Evolutionary conservation across 257 asterid genomes (phyloP).

Genomic region (Apocynum venetum): DNA sequence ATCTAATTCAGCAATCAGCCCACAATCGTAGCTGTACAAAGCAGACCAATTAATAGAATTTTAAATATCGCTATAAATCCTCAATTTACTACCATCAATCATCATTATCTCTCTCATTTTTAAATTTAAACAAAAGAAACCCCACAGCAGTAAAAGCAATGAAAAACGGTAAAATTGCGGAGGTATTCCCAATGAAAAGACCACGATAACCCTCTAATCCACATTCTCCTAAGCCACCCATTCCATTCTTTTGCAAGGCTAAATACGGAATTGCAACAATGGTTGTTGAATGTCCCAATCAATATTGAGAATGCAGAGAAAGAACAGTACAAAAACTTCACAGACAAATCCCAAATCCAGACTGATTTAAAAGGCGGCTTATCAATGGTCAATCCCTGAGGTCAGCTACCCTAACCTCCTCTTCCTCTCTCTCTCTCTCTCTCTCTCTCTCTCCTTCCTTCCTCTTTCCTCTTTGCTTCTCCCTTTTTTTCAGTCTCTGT

Average conservation of each 20-base stretch:
- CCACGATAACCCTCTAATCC: background rate
- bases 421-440: slow-evolving; percentile 19
- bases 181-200: background rate
- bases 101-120: slow-evolving; percentile 10
- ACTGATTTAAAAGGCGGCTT: slow-evolving; percentile 32
- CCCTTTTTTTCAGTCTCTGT: background rate
- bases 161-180: slow-evolving; percentile 12
- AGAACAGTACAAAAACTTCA: slow-evolving; percentile 5
- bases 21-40: slow-evolving; percentile 2
- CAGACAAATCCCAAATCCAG: slow-evolving; percentile 3
- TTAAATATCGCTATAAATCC: slow-evolving; percentile 1
- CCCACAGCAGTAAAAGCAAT: slow-evolving; percentile 10
- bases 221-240: background rate
- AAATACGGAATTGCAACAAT: background rate
- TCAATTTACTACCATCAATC: background rate
- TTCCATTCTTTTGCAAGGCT: background rate
- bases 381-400: slow-evolving; percentile 14
- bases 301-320: slow-evolving; percentile 3
- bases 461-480: background rate
- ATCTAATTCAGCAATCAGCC: background rate
- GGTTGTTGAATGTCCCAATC: slow-evolving; percentile 37
- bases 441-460: slow-evolving; percentile 9
- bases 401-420: background rate
- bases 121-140: slow-evolving; percentile 12
- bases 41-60: background rate